These are phyloP conservation scores for Amanita rimosa DNA, from an alignment of 768 basidiomycete genomes.

Conservation along the genomic window DNA sequence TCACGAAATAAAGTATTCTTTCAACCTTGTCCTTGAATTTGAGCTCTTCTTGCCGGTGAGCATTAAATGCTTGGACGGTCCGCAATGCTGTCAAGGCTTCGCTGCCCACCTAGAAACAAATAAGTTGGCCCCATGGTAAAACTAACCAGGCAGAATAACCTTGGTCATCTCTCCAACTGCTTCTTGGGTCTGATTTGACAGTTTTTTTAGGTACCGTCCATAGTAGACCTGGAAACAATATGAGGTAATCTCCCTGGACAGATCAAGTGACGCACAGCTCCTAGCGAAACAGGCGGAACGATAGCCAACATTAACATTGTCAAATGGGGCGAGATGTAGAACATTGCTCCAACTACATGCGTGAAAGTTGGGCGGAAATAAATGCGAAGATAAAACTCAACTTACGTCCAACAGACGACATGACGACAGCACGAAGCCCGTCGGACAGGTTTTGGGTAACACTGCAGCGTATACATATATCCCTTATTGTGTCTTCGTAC, in stretches of 20 bases:
- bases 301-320: constrained; percentile 89
- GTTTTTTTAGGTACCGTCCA: constrained; percentile 85
- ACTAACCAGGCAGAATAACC: constrained; percentile 18
- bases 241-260: constrained; percentile 1
- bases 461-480: constrained; percentile 20
- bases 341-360: constrained; percentile 82
- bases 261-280: constrained; percentile 44
- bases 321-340: constrained; percentile 81
- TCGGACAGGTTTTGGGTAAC: constrained; percentile 75
- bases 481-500: background rate
- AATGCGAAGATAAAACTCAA: constrained; percentile 7
- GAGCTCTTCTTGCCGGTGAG: constrained; percentile 59
- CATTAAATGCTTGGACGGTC: constrained; percentile 90
- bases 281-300: constrained; percentile 80
- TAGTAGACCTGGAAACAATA: constrained; percentile 68
- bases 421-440: constrained; percentile 75
- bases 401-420: constrained; percentile 89
- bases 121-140: background rate
- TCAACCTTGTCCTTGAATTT: constrained; percentile 64
- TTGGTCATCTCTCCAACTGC: constrained; percentile 94
- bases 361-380: background rate
- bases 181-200: constrained; percentile 88
- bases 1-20: constrained; percentile 61
- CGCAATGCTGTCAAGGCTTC: constrained; percentile 82
- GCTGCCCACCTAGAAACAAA: constrained; percentile 53